A percentile compares a stretch with the other conserved stretches of the same genome.
phyloP scores from a whole-genome alignment of 2,329 filamentous ascomycete genomes.

The Exophiala calicioides region DNA sequence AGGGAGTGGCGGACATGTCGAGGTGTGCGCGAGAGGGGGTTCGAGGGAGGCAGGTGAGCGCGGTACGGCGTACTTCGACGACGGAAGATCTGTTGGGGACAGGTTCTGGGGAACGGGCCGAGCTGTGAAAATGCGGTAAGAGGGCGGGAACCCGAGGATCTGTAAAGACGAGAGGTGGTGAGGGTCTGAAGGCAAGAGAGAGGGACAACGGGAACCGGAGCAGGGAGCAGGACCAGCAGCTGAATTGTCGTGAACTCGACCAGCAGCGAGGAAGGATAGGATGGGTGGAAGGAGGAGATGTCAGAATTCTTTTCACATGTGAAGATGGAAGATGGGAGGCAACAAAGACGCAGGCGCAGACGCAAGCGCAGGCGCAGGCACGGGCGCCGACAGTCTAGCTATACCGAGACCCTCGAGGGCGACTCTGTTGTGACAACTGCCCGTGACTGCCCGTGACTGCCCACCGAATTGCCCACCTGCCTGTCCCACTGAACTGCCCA shows the following conservation, averaged over 20 bases:
- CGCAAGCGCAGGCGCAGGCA: neutral
- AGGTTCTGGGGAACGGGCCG: conserved; percentile 12
- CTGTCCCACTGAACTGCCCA: too few species aligned
- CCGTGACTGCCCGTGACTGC: too few species aligned
- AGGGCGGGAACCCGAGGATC: conserved; percentile 3
- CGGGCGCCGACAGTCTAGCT: neutral
- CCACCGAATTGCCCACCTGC: too few species aligned
- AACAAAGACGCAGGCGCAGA: neutral
- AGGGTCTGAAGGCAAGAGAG: too few species aligned
- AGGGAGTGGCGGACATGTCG: conserved; percentile 2
- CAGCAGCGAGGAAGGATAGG: neutral
- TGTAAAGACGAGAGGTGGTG: neutral
- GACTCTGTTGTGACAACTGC: too few species aligned
- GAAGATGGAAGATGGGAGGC: neutral
- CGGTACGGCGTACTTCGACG: neutral
- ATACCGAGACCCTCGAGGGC: neutral
- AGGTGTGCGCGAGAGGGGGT: neutral
- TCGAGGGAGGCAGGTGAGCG: conserved; percentile 7
- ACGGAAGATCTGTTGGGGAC: conserved; percentile 25
- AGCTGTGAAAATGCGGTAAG: conserved; percentile 11
- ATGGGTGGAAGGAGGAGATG: neutral
- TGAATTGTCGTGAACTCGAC: neutral
- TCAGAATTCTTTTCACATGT: conserved; percentile 18
- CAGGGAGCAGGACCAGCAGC: too few species aligned
- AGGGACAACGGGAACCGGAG: neutral